Percentiles rank a stretch among this genome's conserved stretches.
These are phyloP conservation scores for Ogataea naganishii DNA, from an alignment of 805 yeast genomes.

Conservation along the genomic window DNA sequence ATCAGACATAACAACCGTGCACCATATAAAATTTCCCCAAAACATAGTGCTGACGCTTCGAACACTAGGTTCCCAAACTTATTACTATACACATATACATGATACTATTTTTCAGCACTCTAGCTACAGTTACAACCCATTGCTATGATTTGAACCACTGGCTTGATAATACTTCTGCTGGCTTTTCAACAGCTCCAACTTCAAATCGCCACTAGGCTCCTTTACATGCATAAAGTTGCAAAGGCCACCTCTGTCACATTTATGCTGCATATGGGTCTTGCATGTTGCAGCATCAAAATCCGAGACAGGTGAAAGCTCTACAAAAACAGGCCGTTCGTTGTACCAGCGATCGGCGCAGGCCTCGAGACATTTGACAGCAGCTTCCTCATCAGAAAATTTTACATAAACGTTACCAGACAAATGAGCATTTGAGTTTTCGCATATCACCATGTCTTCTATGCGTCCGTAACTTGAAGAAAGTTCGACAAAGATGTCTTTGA, in stretches of 20 bases:
- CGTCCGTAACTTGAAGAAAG: constrained; percentile 36
- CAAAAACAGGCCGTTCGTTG: constrained; percentile 65
- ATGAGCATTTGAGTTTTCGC: constrained; percentile 79
- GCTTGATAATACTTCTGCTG: constrained; percentile 25
- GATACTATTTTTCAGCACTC: too few species aligned
- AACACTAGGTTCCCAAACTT: too few species aligned
- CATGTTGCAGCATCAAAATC: constrained; percentile 69
- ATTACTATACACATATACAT: too few species aligned
- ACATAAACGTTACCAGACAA: constrained; percentile 81
- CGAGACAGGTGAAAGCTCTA: constrained; percentile 70
- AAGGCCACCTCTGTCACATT: constrained; percentile 70
- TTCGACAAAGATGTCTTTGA: constrained; percentile 64
- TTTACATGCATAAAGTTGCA: constrained; percentile 85
- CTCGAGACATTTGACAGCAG: constrained; percentile 53
- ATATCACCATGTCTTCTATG: constrained; percentile 58
- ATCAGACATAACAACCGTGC: too few species aligned
- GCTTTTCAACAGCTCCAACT: constrained; percentile 29
- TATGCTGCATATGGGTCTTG: constrained; percentile 51
- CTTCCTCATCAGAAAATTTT: constrained; percentile 42
- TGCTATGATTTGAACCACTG: too few species aligned
- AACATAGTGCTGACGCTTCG: too few species aligned
- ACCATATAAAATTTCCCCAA: too few species aligned
- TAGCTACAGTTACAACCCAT: too few species aligned
- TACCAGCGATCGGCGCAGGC: constrained; percentile 77
- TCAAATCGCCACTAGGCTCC: constrained; percentile 38